Percentiles rank a stretch among this genome's conserved stretches.
phyloP scores from a whole-genome alignment of 345 rosid species.

The Camelina laxa region DNA sequence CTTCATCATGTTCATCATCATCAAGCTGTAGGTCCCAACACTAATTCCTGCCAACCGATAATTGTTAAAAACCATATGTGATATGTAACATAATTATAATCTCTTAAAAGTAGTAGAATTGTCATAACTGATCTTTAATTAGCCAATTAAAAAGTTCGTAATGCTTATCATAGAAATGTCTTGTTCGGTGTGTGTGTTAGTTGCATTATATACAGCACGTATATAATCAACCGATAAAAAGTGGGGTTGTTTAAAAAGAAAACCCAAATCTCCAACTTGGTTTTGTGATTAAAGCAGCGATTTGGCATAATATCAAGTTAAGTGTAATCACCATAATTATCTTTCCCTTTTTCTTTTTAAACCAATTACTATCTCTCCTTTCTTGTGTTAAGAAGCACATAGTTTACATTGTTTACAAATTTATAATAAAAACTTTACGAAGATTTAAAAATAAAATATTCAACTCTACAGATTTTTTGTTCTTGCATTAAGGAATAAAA shows the following conservation, averaged over 20 bases:
- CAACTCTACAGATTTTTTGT: background rate
- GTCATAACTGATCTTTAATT: background rate
- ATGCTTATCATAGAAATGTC: background rate
- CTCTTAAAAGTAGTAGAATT: background rate
- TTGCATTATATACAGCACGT: background rate
- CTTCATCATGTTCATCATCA: slow-evolving; percentile 28
- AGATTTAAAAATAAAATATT: background rate
- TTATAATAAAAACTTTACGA: background rate
- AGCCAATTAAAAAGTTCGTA: background rate
- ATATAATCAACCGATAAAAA: background rate
- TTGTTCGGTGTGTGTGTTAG: background rate
- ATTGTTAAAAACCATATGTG: slow-evolving; percentile 7
- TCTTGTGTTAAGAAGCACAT: background rate
- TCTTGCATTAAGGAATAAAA: too few species aligned
- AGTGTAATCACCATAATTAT: background rate
- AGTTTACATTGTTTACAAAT: background rate
- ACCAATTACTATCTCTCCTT: background rate
- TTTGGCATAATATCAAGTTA: background rate
- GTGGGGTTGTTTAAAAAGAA: background rate
- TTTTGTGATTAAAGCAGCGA: background rate
- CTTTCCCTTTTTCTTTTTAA: background rate
- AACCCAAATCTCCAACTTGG: background rate
- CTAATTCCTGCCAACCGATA: slow-evolving; percentile 28
- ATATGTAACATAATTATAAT: background rate
- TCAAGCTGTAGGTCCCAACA: slow-evolving; percentile 35